Conservation (phyloP, 768 basidiomycete species). For the Pleurotus eryngii region DNA sequence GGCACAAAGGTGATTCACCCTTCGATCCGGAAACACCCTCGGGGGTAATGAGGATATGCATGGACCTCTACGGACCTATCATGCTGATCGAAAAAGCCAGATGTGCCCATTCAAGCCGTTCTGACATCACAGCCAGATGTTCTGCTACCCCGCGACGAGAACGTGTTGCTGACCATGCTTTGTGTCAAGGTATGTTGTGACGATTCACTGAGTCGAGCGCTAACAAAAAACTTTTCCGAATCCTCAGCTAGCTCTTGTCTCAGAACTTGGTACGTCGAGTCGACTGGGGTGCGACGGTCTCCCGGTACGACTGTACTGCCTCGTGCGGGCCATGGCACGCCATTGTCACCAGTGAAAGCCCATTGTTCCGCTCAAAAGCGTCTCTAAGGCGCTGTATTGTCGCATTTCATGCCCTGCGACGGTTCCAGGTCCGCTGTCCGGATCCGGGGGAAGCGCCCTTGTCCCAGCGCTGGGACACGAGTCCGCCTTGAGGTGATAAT, state of each 20-base stretch:
- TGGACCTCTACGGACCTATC: too few relatives aligned
- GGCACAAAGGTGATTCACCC: background rate
- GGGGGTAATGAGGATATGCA: too few relatives aligned
- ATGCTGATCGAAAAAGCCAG: background rate
- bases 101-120: background rate
- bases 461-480: background rate
- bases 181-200: background rate
- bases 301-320: too few relatives aligned
- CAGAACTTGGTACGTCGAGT: too few relatives aligned
- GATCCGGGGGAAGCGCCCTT: background rate
- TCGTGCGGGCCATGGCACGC: too few relatives aligned
- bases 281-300: too few relatives aligned
- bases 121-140: background rate
- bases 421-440: conserved; percentile 3
- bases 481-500: conserved; percentile 6
- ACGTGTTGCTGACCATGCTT: background rate
- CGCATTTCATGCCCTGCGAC: background rate
- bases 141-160: background rate
- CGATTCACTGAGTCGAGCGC: background rate
- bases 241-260: too few relatives aligned
- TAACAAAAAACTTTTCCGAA: too few relatives aligned
- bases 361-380: background rate
- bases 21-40: too few relatives aligned
- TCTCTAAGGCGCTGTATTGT: conserved; percentile 7
- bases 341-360: conserved; percentile 1